Conservation (phyloP, 208 protist genomes). For the Leptomonas pyrrhocoris region DNA sequence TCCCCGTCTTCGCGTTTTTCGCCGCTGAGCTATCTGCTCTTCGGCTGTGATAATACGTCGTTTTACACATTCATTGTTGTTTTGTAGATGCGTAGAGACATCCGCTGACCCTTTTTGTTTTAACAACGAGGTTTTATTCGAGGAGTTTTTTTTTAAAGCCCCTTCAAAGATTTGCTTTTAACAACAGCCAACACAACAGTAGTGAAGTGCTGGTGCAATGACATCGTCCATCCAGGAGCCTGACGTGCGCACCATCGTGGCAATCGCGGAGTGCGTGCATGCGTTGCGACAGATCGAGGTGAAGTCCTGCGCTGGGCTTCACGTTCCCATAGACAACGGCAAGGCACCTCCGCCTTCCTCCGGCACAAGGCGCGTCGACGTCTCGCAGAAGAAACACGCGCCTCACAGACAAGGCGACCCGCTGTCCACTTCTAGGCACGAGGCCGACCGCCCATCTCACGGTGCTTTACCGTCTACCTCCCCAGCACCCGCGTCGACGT, state of each 20-base stretch:
- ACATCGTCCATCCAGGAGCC: slow-evolving; percentile 24
- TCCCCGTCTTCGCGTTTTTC: neutral
- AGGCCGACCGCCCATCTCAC: neutral
- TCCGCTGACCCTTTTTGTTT: no score
- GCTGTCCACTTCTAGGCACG: neutral
- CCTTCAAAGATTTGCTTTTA: no score
- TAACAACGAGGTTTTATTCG: no score
- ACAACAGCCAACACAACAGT: no score
- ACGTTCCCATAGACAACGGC: neutral
- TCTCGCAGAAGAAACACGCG: neutral
- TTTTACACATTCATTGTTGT: neutral
- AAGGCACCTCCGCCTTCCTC: neutral
- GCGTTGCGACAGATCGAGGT: slow-evolving; percentile 16
- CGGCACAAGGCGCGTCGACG: neutral
- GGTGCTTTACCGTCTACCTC: neutral
- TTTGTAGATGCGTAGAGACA: no score
- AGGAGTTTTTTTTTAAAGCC: no score
- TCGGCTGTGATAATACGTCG: no score
- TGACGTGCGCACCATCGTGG: slow-evolving; percentile 16
- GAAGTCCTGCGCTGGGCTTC: slow-evolving; percentile 11
- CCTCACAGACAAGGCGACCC: neutral
- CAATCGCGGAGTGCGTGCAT: slow-evolving; percentile 24
- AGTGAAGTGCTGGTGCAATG: neutral
- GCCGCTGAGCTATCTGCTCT: no score
- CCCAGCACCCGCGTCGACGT: neutral